Evolutionary conservation across 495 filamentous ascomycete genomes (phyloP).

Genomic region (Talaromyces liani): DNA sequence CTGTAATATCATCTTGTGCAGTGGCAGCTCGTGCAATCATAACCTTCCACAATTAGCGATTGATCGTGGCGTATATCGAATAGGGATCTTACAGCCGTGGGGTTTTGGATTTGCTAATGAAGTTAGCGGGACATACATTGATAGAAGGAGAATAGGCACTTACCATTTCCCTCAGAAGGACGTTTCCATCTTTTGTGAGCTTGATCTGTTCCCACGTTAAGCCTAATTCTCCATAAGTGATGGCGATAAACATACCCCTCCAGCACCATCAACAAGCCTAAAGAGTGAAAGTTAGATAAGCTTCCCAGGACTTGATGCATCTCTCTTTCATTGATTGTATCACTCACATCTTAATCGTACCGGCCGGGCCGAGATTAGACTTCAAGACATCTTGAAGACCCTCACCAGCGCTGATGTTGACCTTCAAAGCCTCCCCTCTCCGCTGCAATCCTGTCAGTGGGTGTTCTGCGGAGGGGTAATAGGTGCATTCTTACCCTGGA

Average conservation of each 20-base stretch:
- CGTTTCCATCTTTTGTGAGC: slow-evolving; percentile 97
- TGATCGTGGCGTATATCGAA: slow-evolving; percentile 9
- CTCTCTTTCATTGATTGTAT: neutral
- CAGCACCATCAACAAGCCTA: slow-evolving; percentile 92
- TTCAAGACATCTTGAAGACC: slow-evolving; percentile 93
- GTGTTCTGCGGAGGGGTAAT: slow-evolving; percentile 19
- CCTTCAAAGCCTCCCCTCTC: slow-evolving; percentile 87
- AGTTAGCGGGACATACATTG: slow-evolving; percentile 24
- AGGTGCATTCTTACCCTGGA: slow-evolving; percentile 61
- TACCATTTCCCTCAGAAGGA: slow-evolving; percentile 94
- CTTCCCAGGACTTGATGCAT: slow-evolving; percentile 17
- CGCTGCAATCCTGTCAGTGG: slow-evolving; percentile 54
- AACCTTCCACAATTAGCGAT: slow-evolving; percentile 44
- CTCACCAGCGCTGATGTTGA: slow-evolving; percentile 96
- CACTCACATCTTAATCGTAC: slow-evolving; percentile 91
- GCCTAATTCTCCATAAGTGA: neutral
- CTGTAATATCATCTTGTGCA: slow-evolving; percentile 96
- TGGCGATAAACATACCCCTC: slow-evolving; percentile 55
- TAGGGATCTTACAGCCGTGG: slow-evolving; percentile 59
- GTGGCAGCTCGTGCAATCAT: slow-evolving; percentile 99
- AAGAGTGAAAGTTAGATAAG: slow-evolving; percentile 13
- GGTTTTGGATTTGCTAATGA: slow-evolving; percentile 69
- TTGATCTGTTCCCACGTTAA: slow-evolving; percentile 63
- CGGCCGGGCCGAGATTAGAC: slow-evolving; percentile 88
- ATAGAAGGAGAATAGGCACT: slow-evolving; percentile 16